A percentile compares a stretch with the other conserved stretches of the same genome.
phyloP scores from a whole-genome alignment of 352 stramenopile species.

The Phytophthora rubi region DNA sequence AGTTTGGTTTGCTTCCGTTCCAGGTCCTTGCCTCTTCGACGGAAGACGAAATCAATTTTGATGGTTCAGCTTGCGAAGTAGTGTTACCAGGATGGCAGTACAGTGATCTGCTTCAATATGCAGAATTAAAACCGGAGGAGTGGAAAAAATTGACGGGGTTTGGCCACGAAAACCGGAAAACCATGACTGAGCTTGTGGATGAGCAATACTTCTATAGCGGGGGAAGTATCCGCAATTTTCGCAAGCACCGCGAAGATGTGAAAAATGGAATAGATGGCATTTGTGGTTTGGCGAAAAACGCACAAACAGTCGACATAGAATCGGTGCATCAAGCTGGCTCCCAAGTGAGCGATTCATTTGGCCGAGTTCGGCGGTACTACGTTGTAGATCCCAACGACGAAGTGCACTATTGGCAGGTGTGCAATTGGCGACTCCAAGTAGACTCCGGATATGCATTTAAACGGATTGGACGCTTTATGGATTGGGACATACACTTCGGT shows the following conservation, averaged over 20 bases:
- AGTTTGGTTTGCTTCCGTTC: constrained; percentile 20
- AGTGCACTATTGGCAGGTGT: constrained; percentile 24
- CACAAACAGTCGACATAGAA: constrained; percentile 20
- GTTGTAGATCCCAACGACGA: constrained; percentile 26
- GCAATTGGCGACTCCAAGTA: constrained; percentile 21
- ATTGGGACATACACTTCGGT: constrained; percentile 6
- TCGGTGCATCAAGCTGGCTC: constrained; percentile 1
- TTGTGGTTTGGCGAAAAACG: constrained; percentile 9
- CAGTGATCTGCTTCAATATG: constrained; percentile 26
- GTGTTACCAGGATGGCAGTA: constrained; percentile 33
- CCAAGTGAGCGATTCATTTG: background rate
- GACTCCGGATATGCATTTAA: constrained; percentile 37
- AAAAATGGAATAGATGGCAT: constrained; percentile 27
- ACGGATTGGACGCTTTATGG: constrained; percentile 23
- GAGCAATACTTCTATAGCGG: constrained; percentile 40
- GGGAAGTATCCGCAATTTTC: constrained; percentile 37
- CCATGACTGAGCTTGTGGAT: constrained; percentile 13
- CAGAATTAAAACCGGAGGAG: constrained; percentile 17
- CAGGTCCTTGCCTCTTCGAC: constrained; percentile 27
- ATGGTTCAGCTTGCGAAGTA: constrained; percentile 11
- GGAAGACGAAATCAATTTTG: constrained; percentile 13
- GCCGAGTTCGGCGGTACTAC: constrained; percentile 35
- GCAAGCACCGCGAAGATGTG: constrained; percentile 16
- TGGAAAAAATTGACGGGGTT: constrained; percentile 30
- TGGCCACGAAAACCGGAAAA: constrained; percentile 3